These are phyloP conservation scores for Sarocladium kiliense DNA, from an alignment of 2,329 filamentous ascomycete genomes.

Conservation along the genomic window DNA sequence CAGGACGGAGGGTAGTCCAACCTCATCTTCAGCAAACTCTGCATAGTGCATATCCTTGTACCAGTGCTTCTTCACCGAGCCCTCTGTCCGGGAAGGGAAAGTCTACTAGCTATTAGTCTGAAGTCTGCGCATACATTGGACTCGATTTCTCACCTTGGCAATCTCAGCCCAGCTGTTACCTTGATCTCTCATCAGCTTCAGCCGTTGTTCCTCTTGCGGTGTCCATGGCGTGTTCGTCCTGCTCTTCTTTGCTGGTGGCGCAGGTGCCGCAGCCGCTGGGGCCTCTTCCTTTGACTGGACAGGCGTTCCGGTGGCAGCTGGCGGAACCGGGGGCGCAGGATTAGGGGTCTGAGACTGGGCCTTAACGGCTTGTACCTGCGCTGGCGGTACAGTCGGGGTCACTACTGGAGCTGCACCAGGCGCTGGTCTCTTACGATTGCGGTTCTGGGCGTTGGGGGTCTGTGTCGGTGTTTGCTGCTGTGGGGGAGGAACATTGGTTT, in stretches of 20 bases:
- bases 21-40: constrained; percentile 96
- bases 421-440: constrained; percentile 36
- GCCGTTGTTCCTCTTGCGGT: constrained; percentile 81
- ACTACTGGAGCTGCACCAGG: constrained; percentile 27
- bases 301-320: constrained; percentile 13
- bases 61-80: constrained; percentile 99
- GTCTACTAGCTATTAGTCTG: constrained; percentile 46
- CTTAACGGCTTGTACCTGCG: constrained; percentile 27
- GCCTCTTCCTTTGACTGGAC: constrained; percentile 22
- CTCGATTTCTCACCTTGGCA: constrained; percentile 78
- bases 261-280: constrained; percentile 21
- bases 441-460: constrained; percentile 26
- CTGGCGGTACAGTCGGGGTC: constrained; percentile 23
- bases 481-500: constrained; percentile 21
- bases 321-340: constrained; percentile 8
- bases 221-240: constrained; percentile 99
- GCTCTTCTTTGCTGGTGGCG: constrained; percentile 75
- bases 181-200: constrained; percentile 91
- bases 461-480: constrained; percentile 33
- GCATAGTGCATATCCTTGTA: constrained; percentile 99
- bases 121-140: background rate
- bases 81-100: constrained; percentile 89
- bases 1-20: constrained; percentile 36
- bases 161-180: constrained; percentile 98
- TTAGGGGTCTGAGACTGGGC: constrained; percentile 8